These are phyloP conservation scores for Ramalina peruviana DNA, from an alignment of 495 filamentous ascomycete species.

Conservation along the genomic window DNA sequence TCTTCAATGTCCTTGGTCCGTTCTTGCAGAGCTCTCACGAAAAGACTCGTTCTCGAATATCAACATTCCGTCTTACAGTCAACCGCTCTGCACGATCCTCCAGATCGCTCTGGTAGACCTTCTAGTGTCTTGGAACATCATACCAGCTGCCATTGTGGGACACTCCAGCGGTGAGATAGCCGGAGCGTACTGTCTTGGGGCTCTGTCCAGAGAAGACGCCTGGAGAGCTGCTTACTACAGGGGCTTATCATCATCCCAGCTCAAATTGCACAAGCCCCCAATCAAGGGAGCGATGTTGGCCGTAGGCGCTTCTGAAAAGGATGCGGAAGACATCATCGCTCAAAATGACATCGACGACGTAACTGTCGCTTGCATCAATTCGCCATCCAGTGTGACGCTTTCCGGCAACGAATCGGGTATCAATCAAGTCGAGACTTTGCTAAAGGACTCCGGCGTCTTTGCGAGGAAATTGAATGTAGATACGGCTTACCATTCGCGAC, in stretches of 20 bases:
- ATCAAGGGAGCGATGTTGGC: conserved; percentile 25
- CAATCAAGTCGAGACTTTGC: conserved; percentile 17
- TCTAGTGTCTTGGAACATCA: conserved; percentile 20
- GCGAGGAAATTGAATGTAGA: conserved; percentile 27
- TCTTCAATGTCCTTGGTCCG: conserved; percentile 16
- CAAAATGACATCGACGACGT: conserved; percentile 5
- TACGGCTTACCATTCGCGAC: conserved; percentile 31
- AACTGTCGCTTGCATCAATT: conserved; percentile 24
- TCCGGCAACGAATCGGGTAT: conserved; percentile 21
- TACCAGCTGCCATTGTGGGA: conserved; percentile 20
- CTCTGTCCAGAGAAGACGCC: conserved; percentile 17
- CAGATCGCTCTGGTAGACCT: conserved; percentile 31
- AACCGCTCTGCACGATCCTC: conserved; percentile 28
- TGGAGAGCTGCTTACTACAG: conserved; percentile 18
- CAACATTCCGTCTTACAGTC: conserved; percentile 19
- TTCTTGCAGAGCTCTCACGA: conserved; percentile 10
- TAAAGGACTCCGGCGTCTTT: conserved; percentile 23
- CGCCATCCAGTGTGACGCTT: conserved; percentile 23
- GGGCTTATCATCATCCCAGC: conserved; percentile 13
- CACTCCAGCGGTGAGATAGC: conserved; percentile 34
- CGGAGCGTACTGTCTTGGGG: conserved; percentile 21
- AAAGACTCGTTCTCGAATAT: conserved; percentile 10
- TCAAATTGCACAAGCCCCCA: neutral
- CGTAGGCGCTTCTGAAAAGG: conserved; percentile 13
- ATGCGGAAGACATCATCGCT: conserved; percentile 17